phyloP scores from a whole-genome alignment of 257 asterid genomes.

The Fraxinus excelsior region DNA sequence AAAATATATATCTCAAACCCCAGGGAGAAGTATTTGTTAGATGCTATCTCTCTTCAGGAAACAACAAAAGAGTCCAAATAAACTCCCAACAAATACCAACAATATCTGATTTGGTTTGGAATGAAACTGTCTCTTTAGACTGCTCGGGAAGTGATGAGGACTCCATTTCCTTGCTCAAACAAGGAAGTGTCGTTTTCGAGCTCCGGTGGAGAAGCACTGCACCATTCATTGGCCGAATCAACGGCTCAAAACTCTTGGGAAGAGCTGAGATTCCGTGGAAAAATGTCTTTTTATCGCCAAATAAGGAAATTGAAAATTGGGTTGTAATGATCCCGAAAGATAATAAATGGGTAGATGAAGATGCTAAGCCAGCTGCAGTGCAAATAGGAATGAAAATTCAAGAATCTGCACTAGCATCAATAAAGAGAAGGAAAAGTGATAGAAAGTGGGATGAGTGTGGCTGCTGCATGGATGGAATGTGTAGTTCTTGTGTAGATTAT shows the following conservation, averaged over 20 bases:
- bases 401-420: slow-evolving; percentile 4
- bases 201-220: slow-evolving; percentile 45
- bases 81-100: slow-evolving; percentile 43
- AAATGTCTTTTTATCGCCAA: slow-evolving; percentile 29
- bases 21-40: slow-evolving; percentile 52
- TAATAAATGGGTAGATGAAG: slow-evolving; percentile 20
- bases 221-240: slow-evolving; percentile 24
- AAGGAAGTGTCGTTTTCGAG: slow-evolving; percentile 48
- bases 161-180: slow-evolving; percentile 37
- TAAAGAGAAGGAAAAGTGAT: slow-evolving; percentile 13
- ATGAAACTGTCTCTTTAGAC: slow-evolving; percentile 53
- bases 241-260: slow-evolving; percentile 55
- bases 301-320: slow-evolving; percentile 55
- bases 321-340: slow-evolving; percentile 38
- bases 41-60: slow-evolving; percentile 54
- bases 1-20: slow-evolving; percentile 38
- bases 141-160: slow-evolving; percentile 45
- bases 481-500: slow-evolving; percentile 43
- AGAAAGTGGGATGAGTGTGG: slow-evolving; percentile 33
- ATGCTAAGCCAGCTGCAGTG: slow-evolving; percentile 56
- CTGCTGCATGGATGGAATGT: slow-evolving; percentile 41
- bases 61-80: slow-evolving; percentile 42
- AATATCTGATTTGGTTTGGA: slow-evolving; percentile 45
- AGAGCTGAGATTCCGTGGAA: slow-evolving; percentile 64
- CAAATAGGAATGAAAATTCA: slow-evolving; percentile 46